Evolutionary conservation across 2,329 filamentous ascomycete genomes (phyloP).

Genomic region (Exophiala sp.): DNA sequence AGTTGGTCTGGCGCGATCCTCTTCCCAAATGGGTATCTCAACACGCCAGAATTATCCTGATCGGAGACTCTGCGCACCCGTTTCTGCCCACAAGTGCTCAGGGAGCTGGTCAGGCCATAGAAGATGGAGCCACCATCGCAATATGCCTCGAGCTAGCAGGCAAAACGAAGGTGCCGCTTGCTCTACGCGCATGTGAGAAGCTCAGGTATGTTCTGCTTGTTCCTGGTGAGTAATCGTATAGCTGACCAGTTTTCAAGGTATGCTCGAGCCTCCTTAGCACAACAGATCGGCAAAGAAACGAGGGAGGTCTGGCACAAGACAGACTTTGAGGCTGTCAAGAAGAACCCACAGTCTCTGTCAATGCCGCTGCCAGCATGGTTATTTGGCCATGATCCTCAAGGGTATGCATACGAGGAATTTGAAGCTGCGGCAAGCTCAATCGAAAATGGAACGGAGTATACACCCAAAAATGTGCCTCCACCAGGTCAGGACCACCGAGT

Average conservation of each 20-base stretch:
- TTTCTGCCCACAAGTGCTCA: slow-evolving; percentile 48
- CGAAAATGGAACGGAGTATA: background rate
- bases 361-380: background rate
- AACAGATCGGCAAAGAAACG: slow-evolving; percentile 47
- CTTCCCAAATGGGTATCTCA: slow-evolving; percentile 27
- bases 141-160: slow-evolving; percentile 36
- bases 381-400: background rate
- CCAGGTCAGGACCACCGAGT: slow-evolving; percentile 4
- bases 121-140: slow-evolving; percentile 48
- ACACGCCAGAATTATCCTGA: slow-evolving; percentile 39
- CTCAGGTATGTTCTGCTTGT: background rate
- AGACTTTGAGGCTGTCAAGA: slow-evolving; percentile 46
- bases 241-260: slow-evolving; percentile 33
- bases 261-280: slow-evolving; percentile 45
- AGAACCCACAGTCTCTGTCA: slow-evolving; percentile 23
- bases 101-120: slow-evolving; percentile 49
- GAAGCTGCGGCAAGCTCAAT: background rate
- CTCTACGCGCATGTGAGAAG: background rate
- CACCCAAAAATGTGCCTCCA: background rate
- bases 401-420: background rate
- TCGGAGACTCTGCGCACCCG: slow-evolving; percentile 51
- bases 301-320: slow-evolving; percentile 52
- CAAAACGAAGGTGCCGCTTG: slow-evolving; percentile 9
- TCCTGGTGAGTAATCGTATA: background rate
- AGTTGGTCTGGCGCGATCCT: slow-evolving; percentile 29